Evolutionary conservation across 805 yeast species (phyloP).

Genomic region (Lipomyces spencermartinsiae): DNA sequence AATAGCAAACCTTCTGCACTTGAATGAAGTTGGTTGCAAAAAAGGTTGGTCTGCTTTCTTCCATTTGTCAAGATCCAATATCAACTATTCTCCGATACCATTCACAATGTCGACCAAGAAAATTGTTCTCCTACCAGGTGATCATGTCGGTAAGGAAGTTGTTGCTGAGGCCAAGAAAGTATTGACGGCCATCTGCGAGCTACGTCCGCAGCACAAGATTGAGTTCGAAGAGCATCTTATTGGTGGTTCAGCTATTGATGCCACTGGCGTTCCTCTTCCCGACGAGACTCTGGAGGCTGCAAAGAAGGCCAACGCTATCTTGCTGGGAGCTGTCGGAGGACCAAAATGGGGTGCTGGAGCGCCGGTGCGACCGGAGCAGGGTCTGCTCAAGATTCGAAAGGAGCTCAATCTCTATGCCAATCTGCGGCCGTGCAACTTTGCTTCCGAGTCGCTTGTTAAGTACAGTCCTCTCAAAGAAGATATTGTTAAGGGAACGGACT

Average conservation of each 20-base stretch:
- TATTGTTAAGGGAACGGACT: slow-evolving; percentile 87
- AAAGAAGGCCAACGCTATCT: slow-evolving; percentile 89
- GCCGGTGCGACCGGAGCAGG: slow-evolving; percentile 93
- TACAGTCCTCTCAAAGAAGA: slow-evolving; percentile 88
- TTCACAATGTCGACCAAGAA: slow-evolving; percentile 55
- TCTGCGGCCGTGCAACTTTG: slow-evolving; percentile 95
- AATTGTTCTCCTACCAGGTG: slow-evolving; percentile 92
- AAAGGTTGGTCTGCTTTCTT: not conserved
- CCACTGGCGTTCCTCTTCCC: slow-evolving; percentile 90
- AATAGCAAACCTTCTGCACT: not conserved
- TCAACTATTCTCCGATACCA: not conserved
- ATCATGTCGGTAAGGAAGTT: slow-evolving; percentile 94
- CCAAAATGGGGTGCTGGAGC: slow-evolving; percentile 99
- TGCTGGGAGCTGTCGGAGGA: slow-evolving; percentile 98
- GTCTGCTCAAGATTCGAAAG: slow-evolving; percentile 90
- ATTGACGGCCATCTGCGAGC: slow-evolving; percentile 73
- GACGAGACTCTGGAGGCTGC: slow-evolving; percentile 84
- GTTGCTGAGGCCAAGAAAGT: slow-evolving; percentile 92
- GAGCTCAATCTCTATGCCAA: slow-evolving; percentile 94
- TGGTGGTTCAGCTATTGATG: slow-evolving; percentile 99
- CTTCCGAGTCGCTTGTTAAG: slow-evolving; percentile 78
- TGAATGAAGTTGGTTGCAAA: not conserved
- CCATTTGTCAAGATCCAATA: not conserved
- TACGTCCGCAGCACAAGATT: slow-evolving; percentile 60
- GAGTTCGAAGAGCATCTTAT: slow-evolving; percentile 83